These are phyloP conservation scores for Pulveroboletus sp. DNA, from an alignment of 768 basidiomycete species.

Conservation along the genomic window DNA sequence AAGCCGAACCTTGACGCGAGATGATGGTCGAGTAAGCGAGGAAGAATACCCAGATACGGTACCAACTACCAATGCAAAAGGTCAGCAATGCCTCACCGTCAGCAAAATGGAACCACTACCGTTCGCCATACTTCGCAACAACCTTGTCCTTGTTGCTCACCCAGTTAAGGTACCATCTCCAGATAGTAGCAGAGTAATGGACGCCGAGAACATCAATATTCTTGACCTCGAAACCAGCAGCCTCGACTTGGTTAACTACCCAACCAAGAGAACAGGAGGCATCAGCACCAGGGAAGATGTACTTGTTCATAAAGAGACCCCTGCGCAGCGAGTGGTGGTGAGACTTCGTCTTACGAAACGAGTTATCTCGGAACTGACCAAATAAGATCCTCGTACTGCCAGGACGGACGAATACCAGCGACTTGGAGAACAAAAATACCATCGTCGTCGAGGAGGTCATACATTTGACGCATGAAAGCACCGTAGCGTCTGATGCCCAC, in stretches of 20 bases:
- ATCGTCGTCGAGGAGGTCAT: conserved; percentile 91
- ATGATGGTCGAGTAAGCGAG: conserved; percentile 88
- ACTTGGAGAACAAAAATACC: conserved; percentile 96
- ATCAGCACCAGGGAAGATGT: conserved; percentile 98
- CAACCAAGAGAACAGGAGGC: conserved; percentile 94
- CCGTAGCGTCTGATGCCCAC: conserved; percentile 94
- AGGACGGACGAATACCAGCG: conserved; percentile 91
- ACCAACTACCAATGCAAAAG: conserved; percentile 52
- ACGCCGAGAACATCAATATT: conserved; percentile 96
- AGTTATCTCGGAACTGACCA: conserved; percentile 50
- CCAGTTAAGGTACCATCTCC: conserved; percentile 98
- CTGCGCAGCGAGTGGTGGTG: conserved; percentile 32
- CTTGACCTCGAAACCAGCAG: conserved; percentile 95
- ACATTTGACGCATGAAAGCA: conserved; percentile 86
- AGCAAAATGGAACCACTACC: conserved; percentile 25
- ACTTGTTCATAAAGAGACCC: conserved; percentile 98
- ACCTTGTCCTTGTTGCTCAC: conserved; percentile 89
- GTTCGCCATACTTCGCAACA: conserved; percentile 84
- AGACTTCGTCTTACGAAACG: not conserved
- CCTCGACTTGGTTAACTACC: conserved; percentile 86
- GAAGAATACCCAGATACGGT: conserved; percentile 96
- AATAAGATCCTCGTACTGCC: conserved; percentile 98
- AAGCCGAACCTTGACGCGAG: conserved; percentile 83
- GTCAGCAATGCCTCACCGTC: not conserved
- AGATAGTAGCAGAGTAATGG: conserved; percentile 91